A percentile compares a stretch with the other conserved stretches of the same genome.
Evolutionary conservation across 441 rosid genomes (phyloP).

Genomic region (Iberis amara): DNA sequence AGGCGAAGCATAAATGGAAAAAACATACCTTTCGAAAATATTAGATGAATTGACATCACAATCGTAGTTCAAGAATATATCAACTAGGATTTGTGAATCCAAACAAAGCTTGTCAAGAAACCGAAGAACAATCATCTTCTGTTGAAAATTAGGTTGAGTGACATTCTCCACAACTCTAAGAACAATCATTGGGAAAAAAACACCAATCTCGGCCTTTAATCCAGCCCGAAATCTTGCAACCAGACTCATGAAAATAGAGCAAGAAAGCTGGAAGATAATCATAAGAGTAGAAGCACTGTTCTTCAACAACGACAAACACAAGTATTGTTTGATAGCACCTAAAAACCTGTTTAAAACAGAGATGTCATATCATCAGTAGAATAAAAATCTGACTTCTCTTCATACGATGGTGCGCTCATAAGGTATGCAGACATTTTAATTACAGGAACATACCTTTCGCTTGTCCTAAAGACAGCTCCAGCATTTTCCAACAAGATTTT

Average conservation of each 20-base stretch:
- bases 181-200: slow-evolving; percentile 96
- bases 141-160: slow-evolving; percentile 96
- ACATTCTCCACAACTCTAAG: slow-evolving; percentile 93
- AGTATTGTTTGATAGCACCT: slow-evolving; percentile 91
- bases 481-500: slow-evolving; percentile 98
- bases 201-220: slow-evolving; percentile 97
- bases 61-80: slow-evolving; percentile 93
- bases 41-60: slow-evolving; percentile 98
- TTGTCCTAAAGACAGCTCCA: slow-evolving; percentile 94
- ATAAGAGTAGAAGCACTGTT: slow-evolving; percentile 90
- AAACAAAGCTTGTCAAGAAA: slow-evolving; percentile 88
- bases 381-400: slow-evolving; percentile 8
- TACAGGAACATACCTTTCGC: slow-evolving; percentile 63
- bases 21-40: slow-evolving; percentile 90
- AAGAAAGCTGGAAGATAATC: slow-evolving; percentile 97
- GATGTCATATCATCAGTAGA: slow-evolving; percentile 23
- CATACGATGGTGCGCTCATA: not conserved
- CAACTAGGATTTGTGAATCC: slow-evolving; percentile 97
- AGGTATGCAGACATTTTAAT: not conserved
- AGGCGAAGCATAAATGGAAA: slow-evolving; percentile 11
- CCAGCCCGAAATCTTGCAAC: slow-evolving; percentile 97
- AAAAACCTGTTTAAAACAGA: slow-evolving; percentile 69
- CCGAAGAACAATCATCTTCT: slow-evolving; percentile 97
- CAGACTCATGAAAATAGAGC: slow-evolving; percentile 91
- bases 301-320: slow-evolving; percentile 89